Percentiles rank a stretch among this genome's conserved stretches.
phyloP scores from a whole-genome alignment of 768 basidiomycete species.

The Tulasnella sp. region DNA sequence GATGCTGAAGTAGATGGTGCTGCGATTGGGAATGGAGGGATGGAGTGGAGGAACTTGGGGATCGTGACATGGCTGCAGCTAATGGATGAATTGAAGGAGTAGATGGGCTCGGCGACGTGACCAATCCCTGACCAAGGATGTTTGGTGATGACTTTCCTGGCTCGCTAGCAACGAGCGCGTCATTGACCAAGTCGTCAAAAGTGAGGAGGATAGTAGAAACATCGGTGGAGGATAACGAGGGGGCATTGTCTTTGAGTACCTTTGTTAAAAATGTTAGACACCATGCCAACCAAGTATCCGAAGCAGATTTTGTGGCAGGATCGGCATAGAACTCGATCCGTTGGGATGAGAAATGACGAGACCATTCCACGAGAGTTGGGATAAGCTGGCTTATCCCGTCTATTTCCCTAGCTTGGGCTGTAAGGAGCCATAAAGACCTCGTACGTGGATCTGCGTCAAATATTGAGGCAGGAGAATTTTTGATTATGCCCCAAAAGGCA shows the following conservation, averaged over 20 bases:
- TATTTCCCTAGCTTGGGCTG: conserved; percentile 2
- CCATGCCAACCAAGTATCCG: conserved; percentile 1
- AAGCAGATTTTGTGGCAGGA: neutral
- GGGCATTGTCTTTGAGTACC: conserved; percentile 8
- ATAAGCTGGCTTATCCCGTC: conserved; percentile 8
- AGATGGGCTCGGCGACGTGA: neutral
- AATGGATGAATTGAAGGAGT: neutral
- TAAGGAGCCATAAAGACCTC: neutral
- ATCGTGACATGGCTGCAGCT: neutral
- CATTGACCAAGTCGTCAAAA: conserved; percentile 10
- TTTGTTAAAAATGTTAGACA: conserved; percentile 7
- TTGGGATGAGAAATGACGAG: neutral
- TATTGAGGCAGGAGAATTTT: neutral
- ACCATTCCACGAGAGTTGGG: neutral
- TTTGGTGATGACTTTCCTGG: neutral
- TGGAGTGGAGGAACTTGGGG: neutral
- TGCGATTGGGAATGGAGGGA: neutral
- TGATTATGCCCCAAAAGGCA: conserved; percentile 13
- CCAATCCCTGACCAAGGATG: neutral
- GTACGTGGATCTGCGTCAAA: conserved; percentile 1
- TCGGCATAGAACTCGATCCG: neutral
- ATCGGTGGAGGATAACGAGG: neutral
- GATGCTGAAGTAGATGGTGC: too few relatives aligned
- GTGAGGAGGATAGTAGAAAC: neutral
- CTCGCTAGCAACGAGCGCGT: conserved; percentile 4